Evolutionary conservation across 257 asterid species (phyloP), one percentile per base, ranked within the genome.

Genomic region (Penstemon barbatus): DNA sequence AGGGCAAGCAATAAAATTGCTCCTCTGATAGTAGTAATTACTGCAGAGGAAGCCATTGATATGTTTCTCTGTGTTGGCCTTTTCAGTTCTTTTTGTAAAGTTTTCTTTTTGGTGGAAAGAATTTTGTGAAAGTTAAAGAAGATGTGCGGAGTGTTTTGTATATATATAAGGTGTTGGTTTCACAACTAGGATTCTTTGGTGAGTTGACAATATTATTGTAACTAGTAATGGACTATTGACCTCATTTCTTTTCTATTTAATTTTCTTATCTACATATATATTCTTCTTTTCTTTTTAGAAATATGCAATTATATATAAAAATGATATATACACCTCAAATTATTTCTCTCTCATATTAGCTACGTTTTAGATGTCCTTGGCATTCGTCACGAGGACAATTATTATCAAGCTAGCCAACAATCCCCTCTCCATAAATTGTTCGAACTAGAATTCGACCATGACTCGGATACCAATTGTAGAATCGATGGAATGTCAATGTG

Each of bases 1-100:
- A 92, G 80, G 48, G 92, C 85, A 50, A 90, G 62, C 69, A 76
- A 62, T 63, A 85, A 63, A 51, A 92, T 76, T 63, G 86, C 87
- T 53, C 81, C 81, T 51, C 87, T 83, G 55, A 84, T 64, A 45
- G 79, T 74, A 69, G 80, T 73, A 57, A 75, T 79, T 52, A 49
- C 72, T 67, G 75, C 78, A 36, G 69, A 61, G 57, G 87, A 81
- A 70, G 71, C 81, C 85, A 79, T 80, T 53, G 81, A 38, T 11
- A 5, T 58, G 59, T 55, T 74, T 66, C 71, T 38, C 51, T 54
- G 44, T 41, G 41, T 9, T 19, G 40, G 7, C 7, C 46, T 41
- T 33, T 15, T n/a, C 51, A 36, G 13, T 11, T 15, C 6, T 25
- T 41, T 40, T 66, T 66, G 5, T 10, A 25, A 64, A 42, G 45